A percentile compares a stretch with the other conserved stretches of the same genome.
Conservation (phyloP, 1,284 basidiomycete species). For the Sphagnurus paluster region DNA sequence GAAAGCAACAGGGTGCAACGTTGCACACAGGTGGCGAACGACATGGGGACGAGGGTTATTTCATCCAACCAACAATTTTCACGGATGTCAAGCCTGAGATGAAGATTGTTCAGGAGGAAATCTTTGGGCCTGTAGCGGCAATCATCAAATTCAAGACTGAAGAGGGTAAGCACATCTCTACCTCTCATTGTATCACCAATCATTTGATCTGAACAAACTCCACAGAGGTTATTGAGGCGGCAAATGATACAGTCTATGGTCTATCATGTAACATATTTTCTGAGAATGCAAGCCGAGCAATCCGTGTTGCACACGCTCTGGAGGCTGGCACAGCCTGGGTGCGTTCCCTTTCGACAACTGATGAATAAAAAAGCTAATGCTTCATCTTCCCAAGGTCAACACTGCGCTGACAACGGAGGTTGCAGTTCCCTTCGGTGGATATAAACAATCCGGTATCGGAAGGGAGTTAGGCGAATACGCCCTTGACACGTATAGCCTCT, state of each 20-base stretch:
- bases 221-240: constrained; percentile 65
- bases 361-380: neutral
- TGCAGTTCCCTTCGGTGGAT: constrained; percentile 77
- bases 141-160: constrained; percentile 74
- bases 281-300: constrained; percentile 64
- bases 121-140: constrained; percentile 84
- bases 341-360: constrained; percentile 6
- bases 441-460: constrained; percentile 79
- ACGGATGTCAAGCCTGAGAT: constrained; percentile 74
- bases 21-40: constrained; percentile 78
- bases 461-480: constrained; percentile 78
- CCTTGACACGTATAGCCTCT: too few species aligned
- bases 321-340: constrained; percentile 77
- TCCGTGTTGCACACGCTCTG: constrained; percentile 67
- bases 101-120: constrained; percentile 89
- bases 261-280: constrained; percentile 80
- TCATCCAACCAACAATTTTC: constrained; percentile 83
- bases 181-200: too few species aligned
- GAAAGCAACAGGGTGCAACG: constrained; percentile 81
- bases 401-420: constrained; percentile 60
- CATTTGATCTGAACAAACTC: neutral
- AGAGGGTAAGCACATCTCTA: constrained; percentile 29
- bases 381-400: constrained; percentile 55
- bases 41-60: constrained; percentile 72
- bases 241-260: constrained; percentile 84